phyloP scores from a whole-genome alignment of 495 filamentous ascomycete species.

The Chaetomium fimeti region DNA sequence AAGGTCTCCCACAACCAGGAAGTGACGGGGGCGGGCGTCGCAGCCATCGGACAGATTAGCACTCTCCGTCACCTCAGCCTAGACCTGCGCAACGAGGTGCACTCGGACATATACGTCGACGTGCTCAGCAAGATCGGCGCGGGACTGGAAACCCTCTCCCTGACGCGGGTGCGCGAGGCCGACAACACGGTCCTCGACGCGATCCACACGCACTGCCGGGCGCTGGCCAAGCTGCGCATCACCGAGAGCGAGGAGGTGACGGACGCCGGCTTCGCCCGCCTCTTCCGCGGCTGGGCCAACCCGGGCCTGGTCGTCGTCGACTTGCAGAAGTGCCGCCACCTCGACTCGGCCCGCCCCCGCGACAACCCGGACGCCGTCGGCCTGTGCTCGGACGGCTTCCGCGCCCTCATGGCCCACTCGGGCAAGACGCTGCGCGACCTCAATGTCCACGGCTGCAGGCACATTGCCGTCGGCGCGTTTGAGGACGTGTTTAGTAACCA shows the following conservation, averaged over 20 bases:
- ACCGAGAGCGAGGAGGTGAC: constrained; percentile 70
- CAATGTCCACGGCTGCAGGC: constrained; percentile 74
- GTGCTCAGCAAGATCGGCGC: constrained; percentile 59
- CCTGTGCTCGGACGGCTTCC: constrained; percentile 69
- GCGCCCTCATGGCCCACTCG: constrained; percentile 82
- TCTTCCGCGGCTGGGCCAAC: constrained; percentile 79
- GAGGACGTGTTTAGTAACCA: constrained; percentile 63
- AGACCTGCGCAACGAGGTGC: constrained; percentile 54
- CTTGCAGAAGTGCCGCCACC: constrained; percentile 67
- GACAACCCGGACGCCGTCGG: constrained; percentile 64
- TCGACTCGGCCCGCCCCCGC: constrained; percentile 58
- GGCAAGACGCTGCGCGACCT: constrained; percentile 59
- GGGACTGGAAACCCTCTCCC: constrained; percentile 67
- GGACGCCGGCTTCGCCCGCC: constrained; percentile 62
- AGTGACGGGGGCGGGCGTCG: constrained; percentile 47
- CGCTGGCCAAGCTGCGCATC: constrained; percentile 73
- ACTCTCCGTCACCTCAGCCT: constrained; percentile 72
- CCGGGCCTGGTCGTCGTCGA: constrained; percentile 65
- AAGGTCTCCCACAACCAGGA: constrained; percentile 64
- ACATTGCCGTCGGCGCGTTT: constrained; percentile 67
- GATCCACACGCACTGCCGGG: constrained; percentile 65
- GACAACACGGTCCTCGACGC: constrained; percentile 62
- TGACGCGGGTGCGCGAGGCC: constrained; percentile 57
- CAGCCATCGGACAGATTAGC: constrained; percentile 54
- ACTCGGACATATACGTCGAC: constrained; percentile 56